These are phyloP conservation scores for Posidonia oceanica DNA, from an alignment of 116 monocot species.

Conservation along the genomic window DNA sequence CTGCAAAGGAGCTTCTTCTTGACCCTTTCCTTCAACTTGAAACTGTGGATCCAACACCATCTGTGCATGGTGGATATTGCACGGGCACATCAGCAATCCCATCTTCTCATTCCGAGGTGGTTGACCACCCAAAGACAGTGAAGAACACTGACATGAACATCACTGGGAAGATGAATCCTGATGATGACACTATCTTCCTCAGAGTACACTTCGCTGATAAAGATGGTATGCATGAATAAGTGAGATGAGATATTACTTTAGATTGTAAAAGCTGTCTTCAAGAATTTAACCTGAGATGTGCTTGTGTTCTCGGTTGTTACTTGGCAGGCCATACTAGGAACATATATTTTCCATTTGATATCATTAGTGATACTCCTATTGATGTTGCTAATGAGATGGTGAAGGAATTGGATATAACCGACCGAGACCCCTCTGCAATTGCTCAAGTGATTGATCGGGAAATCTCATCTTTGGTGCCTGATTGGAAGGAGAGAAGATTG, in stretches of 20 bases:
- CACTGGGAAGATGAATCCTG: conserved; percentile 13
- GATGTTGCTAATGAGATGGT: conserved; percentile 81
- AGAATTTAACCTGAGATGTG: neutral
- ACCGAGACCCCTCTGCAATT: conserved; percentile 60
- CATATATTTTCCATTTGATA: conserved; percentile 77
- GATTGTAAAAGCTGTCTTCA: neutral
- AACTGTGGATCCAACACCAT: conserved; percentile 3
- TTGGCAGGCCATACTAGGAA: conserved; percentile 57
- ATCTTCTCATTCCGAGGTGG: neutral
- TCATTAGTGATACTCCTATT: conserved; percentile 61
- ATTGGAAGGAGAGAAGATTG: conserved; percentile 10
- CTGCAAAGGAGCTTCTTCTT: conserved; percentile 61
- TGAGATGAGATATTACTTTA: neutral
- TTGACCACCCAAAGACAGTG: neutral
- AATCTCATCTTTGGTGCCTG: conserved; percentile 46
- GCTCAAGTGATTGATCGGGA: conserved; percentile 81
- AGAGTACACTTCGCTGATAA: conserved; percentile 9
- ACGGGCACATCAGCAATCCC: conserved; percentile 12
- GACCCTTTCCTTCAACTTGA: conserved; percentile 57
- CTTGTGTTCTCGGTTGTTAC: neutral
- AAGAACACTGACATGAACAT: conserved; percentile 8
- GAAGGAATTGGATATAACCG: conserved; percentile 55
- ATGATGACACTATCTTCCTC: conserved; percentile 12
- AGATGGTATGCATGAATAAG: neutral
- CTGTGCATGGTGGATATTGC: conserved; percentile 2